Evolutionary conservation across 495 filamentous ascomycete genomes (phyloP), one percentile per base, ranked within the genome.

Genomic region (Tuber borchii): DNA sequence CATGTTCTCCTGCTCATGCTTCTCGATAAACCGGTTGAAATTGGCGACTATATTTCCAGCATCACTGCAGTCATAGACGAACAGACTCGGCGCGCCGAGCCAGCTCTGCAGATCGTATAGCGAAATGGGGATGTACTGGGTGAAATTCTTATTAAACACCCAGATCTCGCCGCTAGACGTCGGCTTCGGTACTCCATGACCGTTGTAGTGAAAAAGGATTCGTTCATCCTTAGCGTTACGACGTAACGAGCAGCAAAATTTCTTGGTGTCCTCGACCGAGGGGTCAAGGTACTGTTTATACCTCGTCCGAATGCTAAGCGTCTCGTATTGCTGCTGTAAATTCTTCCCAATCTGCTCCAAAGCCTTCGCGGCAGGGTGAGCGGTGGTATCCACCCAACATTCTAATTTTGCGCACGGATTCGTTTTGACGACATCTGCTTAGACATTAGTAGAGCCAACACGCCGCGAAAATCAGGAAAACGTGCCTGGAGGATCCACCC

Each of bases 81-180:
- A 98, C 45, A 99, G 89, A 74, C 93, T 97, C 4, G 95, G 95
- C 0, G 94, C 94, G 65, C 94, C 95, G 6, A 99, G 89, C 96
- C 96, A 99, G 37, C 90, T 90, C 83, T 98, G 96, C 37, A 99
- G 87, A 79, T 99, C 95, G 83, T 97, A 98, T 14, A 99, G 85
- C 2, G 95, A 97, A 70, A 99, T 92, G 0, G 95, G 95, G 44
- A 99, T 99, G 80, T 99, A 99, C 84, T 99, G 95, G 0, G 95
- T 99, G 83, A 97, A 99, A 79, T 92, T 97, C 77, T 93, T 94
- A 85, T 99, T 99, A 85, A 99, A 99, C 3, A 98, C 96, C 95
- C 95, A 99, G 19, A 99, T 97, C 84, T 99, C 95, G 16, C 95
- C 95, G 5, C 95, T 97, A 6, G 92, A 89, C 6, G 95, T 99